Base-by-base conservation (phyloP, 148 eudicot species). In the Diospyros lotus region DNA sequence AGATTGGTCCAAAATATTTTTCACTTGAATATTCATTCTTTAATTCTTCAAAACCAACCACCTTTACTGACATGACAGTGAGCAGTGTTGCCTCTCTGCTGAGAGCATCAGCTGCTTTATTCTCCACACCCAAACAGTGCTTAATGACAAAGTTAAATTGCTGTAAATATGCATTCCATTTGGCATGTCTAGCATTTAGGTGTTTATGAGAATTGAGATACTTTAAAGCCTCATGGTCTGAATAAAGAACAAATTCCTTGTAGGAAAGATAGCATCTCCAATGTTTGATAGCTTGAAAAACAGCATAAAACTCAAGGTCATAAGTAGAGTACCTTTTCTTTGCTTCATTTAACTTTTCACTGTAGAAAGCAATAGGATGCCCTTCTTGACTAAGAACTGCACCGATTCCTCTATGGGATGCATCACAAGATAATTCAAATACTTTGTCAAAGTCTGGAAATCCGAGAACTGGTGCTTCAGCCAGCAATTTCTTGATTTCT, bases 271-370 rank as follows among this genome's bases (percentile, higher is more conserved):
- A 43, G 4, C 28, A 46, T 18, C 44, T 45, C 42, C 65, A 60
- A 5, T 72, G 40, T 5, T 60, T 43, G 52, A 72, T 9, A 17
- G 75, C 60, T 1, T 50, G 14, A 9, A 9, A 53, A 9, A 43
- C 17, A 15, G 75, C 13, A 18, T 14, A 42, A 40, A 58, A 58
- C 52, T 72, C 52, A 42, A n/a, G 1, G 17, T 58, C 39, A 56
- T 56, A 4, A 1, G 72, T 69, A 4, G 59, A 28, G n/a, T 46
- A 17, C 14, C 18, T 66, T 45, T 66, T 28, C 43, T 67, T 28
- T 2, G 56, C 71, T 10, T 43, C 58, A 68, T 68, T 50, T 17
- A 68, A 68, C 56, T 68, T 48, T 50, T 68, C 54, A 68, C 58
- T 67, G 13, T 40, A 46, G 41, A 17, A 66, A 3, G 55, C 56